These are phyloP conservation scores for Starmerella khaoyaiensis DNA, from an alignment of 805 yeast genomes.

Conservation along the genomic window DNA sequence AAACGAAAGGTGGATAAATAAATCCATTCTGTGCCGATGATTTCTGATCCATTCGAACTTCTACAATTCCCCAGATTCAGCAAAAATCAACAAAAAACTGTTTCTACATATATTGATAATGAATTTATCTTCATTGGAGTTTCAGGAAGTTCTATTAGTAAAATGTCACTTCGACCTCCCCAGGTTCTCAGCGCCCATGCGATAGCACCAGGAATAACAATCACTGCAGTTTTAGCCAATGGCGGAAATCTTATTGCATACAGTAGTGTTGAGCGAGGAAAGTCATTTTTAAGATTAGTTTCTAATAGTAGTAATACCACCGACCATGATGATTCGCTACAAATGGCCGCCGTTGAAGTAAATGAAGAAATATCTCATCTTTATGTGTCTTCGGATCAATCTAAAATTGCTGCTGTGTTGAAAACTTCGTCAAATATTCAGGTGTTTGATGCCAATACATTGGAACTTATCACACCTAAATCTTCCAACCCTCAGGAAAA, in stretches of 20 bases:
- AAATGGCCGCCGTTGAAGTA: constrained; percentile 5
- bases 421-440: no score
- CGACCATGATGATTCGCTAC: not conserved
- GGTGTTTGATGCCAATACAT: no score
- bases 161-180: constrained; percentile 26
- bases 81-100: not conserved
- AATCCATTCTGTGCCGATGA: constrained; percentile 12
- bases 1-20: no score
- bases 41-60: constrained; percentile 21
- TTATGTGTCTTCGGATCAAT: constrained; percentile 1
- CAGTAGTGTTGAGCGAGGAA: constrained; percentile 25
- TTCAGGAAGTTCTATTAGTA: constrained; percentile 24
- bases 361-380: constrained; percentile 9
- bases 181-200: constrained; percentile 26
- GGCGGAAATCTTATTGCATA: constrained; percentile 14
- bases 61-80: constrained; percentile 19
- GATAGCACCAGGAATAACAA: constrained; percentile 25
- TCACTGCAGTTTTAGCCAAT: constrained; percentile 20
- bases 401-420: constrained; percentile 1
- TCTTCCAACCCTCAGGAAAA: no score
- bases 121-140: constrained; percentile 23
- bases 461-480: no score
- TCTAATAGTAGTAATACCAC: not conserved
- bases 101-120: constrained; percentile 10
- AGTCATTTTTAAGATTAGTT: constrained; percentile 16